Evolutionary conservation across 2,329 filamentous ascomycete species (phyloP), one percentile per base, ranked within the genome.

Genomic region (Neodidymelliopsis sp.): DNA sequence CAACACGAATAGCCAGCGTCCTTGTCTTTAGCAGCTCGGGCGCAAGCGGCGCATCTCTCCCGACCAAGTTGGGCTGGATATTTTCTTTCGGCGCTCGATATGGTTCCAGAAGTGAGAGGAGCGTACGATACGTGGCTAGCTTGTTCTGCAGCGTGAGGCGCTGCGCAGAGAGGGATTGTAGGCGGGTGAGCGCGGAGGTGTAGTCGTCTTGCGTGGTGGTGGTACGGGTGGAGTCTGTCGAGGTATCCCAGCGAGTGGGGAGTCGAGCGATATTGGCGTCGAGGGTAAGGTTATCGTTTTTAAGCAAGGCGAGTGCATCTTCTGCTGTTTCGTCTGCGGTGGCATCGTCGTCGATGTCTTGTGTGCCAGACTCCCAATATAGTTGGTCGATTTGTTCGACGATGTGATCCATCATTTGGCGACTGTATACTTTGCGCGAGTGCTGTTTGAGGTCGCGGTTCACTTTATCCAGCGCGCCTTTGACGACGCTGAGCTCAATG

Each of bases 341-440:
- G 7, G 48, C 52, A 4, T 61, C 60, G 4, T 56, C 49, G 19
- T 61, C 59, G n/a, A 54, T 15, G 7, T 56, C 72, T 16, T 71
- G 72, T 11, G 68, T 75, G 5, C 74, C 79, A 1, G 74, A 73
- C 30, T 76, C 73, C 69, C 80, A 80, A 68, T 90, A 90, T 33
- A 88, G 73, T 36, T 74, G 72, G 70, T 89, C 85, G 30, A 91
- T 84, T 74, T 91, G 87, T 74, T 89, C 86, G 2, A 87, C 86
- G 13, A 90, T 81, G 61, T 89, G 85, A 25, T 87, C 81, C 40
- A 81, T 84, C n/a, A 87, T 85, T 59, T 88, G 85, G 0, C 85
- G 81, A 12, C 84, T 81, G 67, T 89, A 89, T 4, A 84, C 84
- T 45, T 84, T 80, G 25, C 82, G 82, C 22, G 80, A 80, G 67